Conservation (phyloP, 257 asterid species). For the Dorcoceras hygrometricum region DNA sequence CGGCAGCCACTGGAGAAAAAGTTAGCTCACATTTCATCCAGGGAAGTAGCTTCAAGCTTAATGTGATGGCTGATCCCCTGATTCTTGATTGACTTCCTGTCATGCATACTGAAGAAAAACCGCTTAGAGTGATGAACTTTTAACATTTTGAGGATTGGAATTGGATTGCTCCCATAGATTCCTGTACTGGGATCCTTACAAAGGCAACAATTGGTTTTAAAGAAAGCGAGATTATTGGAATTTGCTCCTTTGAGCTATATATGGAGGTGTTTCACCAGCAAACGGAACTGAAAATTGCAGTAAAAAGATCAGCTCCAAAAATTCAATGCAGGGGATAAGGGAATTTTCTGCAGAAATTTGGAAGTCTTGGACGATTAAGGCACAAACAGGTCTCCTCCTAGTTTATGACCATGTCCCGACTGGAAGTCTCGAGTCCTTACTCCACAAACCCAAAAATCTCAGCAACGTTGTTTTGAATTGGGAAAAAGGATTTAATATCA, state of each 20-base stretch:
- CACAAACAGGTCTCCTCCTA: constrained; percentile 37
- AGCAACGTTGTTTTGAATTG: constrained; percentile 18
- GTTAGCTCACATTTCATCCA: constrained; percentile 14
- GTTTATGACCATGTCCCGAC: constrained; percentile 35
- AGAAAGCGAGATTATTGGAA: constrained; percentile 3
- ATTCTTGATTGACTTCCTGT: not conserved
- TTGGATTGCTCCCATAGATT: constrained; percentile 41
- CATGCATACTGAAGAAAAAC: not conserved
- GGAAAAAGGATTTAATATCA: constrained; percentile 35
- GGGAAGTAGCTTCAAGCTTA: constrained; percentile 19
- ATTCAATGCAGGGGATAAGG: constrained; percentile 34
- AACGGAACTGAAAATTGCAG: constrained; percentile 32
- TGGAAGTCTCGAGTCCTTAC: constrained; percentile 35
- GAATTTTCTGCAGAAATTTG: constrained; percentile 44
- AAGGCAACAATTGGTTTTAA: constrained; percentile 33
- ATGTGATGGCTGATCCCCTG: constrained; percentile 3
- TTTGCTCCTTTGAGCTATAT: constrained; percentile 35
- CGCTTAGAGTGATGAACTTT: constrained; percentile 1
- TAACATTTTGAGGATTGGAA: constrained; percentile 15
- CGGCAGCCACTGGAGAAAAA: constrained; percentile 18
- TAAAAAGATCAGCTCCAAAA: constrained; percentile 29
- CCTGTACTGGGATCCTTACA: constrained; percentile 27
- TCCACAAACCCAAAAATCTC: constrained; percentile 8
- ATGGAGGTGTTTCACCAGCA: constrained; percentile 28
- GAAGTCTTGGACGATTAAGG: constrained; percentile 37